Conservation (phyloP, 495 filamentous ascomycete species). For the Aspergillus bertholletiae region DNA sequence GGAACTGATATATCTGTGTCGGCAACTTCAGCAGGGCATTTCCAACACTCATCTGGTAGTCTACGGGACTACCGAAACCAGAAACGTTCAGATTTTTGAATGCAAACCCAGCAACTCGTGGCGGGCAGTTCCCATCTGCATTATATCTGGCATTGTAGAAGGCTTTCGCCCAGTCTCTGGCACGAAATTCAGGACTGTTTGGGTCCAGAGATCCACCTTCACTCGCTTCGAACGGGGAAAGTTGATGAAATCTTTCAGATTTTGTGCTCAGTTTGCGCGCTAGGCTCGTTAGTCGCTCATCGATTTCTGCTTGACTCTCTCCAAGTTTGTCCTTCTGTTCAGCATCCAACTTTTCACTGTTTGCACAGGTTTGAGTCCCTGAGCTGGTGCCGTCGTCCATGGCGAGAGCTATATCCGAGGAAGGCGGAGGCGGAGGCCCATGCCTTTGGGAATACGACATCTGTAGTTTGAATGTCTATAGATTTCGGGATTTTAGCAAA, state of each 20-base stretch:
- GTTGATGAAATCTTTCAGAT: background rate
- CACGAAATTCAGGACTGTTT: conserved; percentile 28
- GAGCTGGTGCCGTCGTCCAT: background rate
- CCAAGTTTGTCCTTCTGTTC: background rate
- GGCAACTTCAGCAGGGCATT: conserved; percentile 76
- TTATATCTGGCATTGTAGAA: conserved; percentile 16
- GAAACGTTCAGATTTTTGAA: conserved; percentile 65
- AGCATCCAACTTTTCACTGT: background rate
- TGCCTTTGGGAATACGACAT: background rate
- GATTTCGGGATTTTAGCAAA: no score
- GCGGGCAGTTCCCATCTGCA: conserved; percentile 42
- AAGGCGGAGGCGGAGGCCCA: background rate
- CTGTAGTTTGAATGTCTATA: no score
- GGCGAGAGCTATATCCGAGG: background rate
- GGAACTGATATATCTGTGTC: conserved; percentile 41
- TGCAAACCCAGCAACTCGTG: conserved; percentile 37
- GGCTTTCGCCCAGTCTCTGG: conserved; percentile 26
- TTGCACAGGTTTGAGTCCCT: background rate
- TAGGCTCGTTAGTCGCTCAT: background rate
- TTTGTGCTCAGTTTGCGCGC: background rate
- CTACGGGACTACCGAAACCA: conserved; percentile 67
- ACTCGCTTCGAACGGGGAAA: background rate
- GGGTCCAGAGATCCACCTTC: conserved; percentile 25
- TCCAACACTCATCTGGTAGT: conserved; percentile 70
- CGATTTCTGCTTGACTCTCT: background rate